Base-by-base conservation (phyloP, 176 grass and related monocot species). In the Musa schizocarpa region DNA sequence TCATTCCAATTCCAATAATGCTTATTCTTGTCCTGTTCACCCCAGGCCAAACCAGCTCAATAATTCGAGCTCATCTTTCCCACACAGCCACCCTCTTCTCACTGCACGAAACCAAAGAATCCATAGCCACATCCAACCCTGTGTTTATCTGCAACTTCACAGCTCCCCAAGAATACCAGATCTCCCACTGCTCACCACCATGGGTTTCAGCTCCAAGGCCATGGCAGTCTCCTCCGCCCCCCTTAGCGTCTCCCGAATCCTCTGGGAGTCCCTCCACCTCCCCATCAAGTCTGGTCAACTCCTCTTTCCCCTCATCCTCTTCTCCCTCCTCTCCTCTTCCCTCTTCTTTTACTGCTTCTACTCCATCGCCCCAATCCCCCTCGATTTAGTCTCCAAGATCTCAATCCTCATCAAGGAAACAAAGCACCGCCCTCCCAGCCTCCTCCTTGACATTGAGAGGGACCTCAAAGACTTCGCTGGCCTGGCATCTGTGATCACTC, bases 271-370 rank as follows among this genome's bases (percentile, higher is more conserved):
- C 29, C 34, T 80, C 5, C 77, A 69, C 13, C 83, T 82, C 84
- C 82, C 54, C 63, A 62, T 75, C 24, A 71, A 74, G 3, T 67
- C 82, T 13, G 48, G 54, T 8, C 13, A 69, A 11, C 73, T 74
- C 82, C 68, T 77, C n/a, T 11, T 79, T 59, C 82, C 76, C 29
- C 76, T 84, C 68, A 70, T 84, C 76, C 1, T 79, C 50, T 59
- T 84, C 76, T 53, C 82, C 58, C 54, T 77, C 56, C 54, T 68
- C 9, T 74, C 82, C 59, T 79, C 82, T 58, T 67, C 76, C 11
- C 26, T 73, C 56, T 20, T 79, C 57, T 84, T 84, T 76, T 84
- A 34, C 76, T 74, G 57, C 82, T 65, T 53, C 17, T 79, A 66
- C 14, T 58, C 69, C 13, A 62, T 84, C 51, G 74, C 63, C 12